Conservation (phyloP, 106 monocot species). For the Dioscorea dumetorum region DNA sequence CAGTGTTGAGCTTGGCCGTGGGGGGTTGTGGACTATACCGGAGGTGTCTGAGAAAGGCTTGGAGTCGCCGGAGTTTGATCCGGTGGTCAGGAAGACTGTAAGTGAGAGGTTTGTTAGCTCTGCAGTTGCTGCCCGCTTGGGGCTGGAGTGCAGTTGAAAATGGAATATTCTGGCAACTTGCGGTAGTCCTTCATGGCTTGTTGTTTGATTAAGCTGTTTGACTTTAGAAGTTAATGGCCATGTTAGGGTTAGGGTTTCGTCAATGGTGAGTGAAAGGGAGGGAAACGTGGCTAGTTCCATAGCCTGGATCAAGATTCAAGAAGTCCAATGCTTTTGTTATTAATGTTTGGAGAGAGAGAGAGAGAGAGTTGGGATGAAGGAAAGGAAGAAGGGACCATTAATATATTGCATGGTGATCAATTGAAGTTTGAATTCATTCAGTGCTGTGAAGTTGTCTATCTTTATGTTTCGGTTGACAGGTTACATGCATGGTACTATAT, state of each 20-base stretch:
- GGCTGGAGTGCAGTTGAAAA: not conserved
- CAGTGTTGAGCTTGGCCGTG: not conserved
- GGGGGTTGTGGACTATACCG: slow-evolving; percentile 5
- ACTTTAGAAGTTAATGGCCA: not conserved
- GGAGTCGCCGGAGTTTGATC: slow-evolving; percentile 10
- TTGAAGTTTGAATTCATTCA: no score
- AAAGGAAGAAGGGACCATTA: no score
- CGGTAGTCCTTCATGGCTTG: not conserved
- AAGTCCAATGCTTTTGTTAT: no score
- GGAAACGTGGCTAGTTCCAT: no score
- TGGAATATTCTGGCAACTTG: slow-evolving; percentile 1
- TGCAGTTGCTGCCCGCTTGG: not conserved
- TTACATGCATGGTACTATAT: no score
- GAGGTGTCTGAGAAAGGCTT: slow-evolving; percentile 4
- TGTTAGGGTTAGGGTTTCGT: not conserved
- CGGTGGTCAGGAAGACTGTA: slow-evolving; percentile 9
- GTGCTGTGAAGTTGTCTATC: no score
- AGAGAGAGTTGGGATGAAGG: no score
- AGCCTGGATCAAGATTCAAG: no score
- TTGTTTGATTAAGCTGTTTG: not conserved
- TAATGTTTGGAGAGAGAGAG: no score
- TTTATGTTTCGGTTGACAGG: no score
- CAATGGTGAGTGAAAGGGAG: no score
- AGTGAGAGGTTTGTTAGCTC: slow-evolving; percentile 6
- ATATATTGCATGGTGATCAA: no score